Evolutionary conservation across 2,329 filamentous ascomycete species (phyloP).

Genomic region (Verticillium isaacii): DNA sequence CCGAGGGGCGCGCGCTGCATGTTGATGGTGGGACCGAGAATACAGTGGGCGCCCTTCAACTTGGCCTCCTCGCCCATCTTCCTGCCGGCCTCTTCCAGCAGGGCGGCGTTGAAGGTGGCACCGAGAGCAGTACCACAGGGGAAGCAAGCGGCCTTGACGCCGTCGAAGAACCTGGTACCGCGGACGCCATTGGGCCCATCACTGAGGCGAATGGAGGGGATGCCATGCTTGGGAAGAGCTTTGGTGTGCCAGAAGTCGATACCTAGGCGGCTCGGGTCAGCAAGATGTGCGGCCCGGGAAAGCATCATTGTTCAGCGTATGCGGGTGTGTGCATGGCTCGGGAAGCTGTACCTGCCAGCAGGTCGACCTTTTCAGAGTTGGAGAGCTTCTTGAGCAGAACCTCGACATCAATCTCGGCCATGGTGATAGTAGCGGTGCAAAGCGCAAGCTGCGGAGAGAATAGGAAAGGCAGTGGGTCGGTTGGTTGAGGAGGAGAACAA

Average conservation of each 20-base stretch:
- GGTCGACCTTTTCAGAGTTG: slow-evolving; percentile 46
- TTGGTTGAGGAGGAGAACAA: not conserved
- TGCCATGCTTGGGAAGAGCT: slow-evolving; percentile 51
- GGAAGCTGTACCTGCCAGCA: slow-evolving; percentile 39
- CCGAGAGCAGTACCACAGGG: slow-evolving; percentile 55
- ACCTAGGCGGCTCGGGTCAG: slow-evolving; percentile 30
- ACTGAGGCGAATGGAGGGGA: slow-evolving; percentile 60
- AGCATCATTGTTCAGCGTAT: too few species aligned
- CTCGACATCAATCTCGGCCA: slow-evolving; percentile 47
- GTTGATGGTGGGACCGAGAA: slow-evolving; percentile 57
- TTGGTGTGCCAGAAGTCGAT: slow-evolving; percentile 69
- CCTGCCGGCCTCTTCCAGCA: slow-evolving; percentile 45
- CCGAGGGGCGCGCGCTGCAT: slow-evolving; percentile 58
- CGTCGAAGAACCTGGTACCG: slow-evolving; percentile 64
- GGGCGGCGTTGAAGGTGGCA: slow-evolving; percentile 50
- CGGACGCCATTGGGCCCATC: slow-evolving; percentile 68
- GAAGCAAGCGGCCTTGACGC: slow-evolving; percentile 54
- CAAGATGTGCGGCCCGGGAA: not conserved
- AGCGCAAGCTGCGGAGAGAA: not conserved
- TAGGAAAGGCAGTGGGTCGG: not conserved
- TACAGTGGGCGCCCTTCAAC: slow-evolving; percentile 52
- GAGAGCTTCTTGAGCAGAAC: slow-evolving; percentile 49
- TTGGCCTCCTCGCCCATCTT: slow-evolving; percentile 50
- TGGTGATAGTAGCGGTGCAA: not conserved
- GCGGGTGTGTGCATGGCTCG: not conserved